Conservation (phyloP, 1,284 basidiomycete species). For the Austroboletus olivaceoglutinosus region DNA sequence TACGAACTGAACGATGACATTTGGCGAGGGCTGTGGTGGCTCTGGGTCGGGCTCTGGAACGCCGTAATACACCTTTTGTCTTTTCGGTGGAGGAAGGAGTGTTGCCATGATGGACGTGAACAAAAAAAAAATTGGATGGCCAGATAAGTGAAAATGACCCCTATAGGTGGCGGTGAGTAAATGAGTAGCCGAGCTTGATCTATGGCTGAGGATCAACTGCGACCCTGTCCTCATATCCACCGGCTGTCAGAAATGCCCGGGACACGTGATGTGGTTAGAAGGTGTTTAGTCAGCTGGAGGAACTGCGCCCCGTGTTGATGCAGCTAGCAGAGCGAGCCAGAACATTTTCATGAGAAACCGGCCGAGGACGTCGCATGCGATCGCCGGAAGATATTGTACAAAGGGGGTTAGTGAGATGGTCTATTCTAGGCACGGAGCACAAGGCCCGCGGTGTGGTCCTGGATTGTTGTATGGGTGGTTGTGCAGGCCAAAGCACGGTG, state of each 20-base stretch:
- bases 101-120: slow-evolving; percentile 61
- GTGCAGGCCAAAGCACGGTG: not conserved
- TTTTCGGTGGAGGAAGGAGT: slow-evolving; percentile 80
- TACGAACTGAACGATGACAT: slow-evolving; percentile 87
- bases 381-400: not conserved
- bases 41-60: slow-evolving; percentile 62
- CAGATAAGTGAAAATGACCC: slow-evolving; percentile 21
- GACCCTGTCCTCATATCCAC: not conserved
- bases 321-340: not conserved
- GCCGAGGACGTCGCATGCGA: not conserved
- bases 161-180: slow-evolving; percentile 5
- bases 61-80: slow-evolving; percentile 78
- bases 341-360: not conserved
- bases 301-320: not conserved
- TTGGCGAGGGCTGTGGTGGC: slow-evolving; percentile 53
- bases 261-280: not conserved
- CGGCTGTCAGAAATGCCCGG: not conserved
- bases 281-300: too few relatives aligned
- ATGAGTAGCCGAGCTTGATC: too few relatives aligned
- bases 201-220: not conserved
- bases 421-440: not conserved
- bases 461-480: too few relatives aligned
- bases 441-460: too few relatives aligned
- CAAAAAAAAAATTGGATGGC: not conserved
- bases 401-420: not conserved